A percentile compares a stretch with the other conserved stretches of the same genome.
Conservation (phyloP, 768 basidiomycete genomes). For the Candolleomyces efflorescens region DNA sequence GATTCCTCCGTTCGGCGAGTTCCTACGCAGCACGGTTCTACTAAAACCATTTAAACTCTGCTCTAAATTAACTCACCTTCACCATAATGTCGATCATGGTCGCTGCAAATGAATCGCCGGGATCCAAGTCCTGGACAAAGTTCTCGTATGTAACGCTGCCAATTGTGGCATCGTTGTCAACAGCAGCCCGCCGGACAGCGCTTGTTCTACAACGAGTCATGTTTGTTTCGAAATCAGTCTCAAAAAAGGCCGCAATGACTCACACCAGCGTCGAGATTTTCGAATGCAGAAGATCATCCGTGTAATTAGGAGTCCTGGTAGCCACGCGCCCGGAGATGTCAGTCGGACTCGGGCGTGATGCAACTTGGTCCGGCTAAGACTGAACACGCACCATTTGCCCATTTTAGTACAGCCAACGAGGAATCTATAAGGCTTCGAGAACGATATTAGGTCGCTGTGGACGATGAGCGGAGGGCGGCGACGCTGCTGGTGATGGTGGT, state of each 20-base stretch:
- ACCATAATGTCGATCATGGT: conserved; percentile 73
- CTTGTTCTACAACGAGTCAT: conserved; percentile 46
- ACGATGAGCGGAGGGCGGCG: not conserved
- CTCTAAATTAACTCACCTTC: conserved; percentile 46
- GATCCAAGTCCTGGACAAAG: conserved; percentile 74
- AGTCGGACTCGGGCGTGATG: conserved; percentile 8
- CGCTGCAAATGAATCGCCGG: conserved; percentile 77
- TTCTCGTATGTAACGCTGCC: conserved; percentile 61
- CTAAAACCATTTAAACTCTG: not conserved
- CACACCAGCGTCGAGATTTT: conserved; percentile 82
- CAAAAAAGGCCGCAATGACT: conserved; percentile 21
- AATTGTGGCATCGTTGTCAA: conserved; percentile 59
- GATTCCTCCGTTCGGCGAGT: conserved; percentile 65
- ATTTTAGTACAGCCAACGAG: conserved; percentile 32
- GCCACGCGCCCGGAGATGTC: conserved; percentile 11
- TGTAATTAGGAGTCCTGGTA: conserved; percentile 64
- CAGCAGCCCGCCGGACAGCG: conserved; percentile 61
- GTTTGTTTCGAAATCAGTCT: not conserved
- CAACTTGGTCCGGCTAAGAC: conserved; percentile 2
- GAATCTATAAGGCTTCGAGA: not conserved
- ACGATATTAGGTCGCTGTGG: not conserved
- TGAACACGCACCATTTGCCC: conserved; percentile 63
- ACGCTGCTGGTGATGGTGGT: conserved; percentile 23
- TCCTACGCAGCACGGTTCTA: conserved; percentile 41
- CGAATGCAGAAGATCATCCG: conserved; percentile 66